Percentiles rank a stretch among this genome's conserved stretches.
phyloP scores from a whole-genome alignment of 1,139 yeast species.

The Debaryomycetaceae sp. region DNA sequence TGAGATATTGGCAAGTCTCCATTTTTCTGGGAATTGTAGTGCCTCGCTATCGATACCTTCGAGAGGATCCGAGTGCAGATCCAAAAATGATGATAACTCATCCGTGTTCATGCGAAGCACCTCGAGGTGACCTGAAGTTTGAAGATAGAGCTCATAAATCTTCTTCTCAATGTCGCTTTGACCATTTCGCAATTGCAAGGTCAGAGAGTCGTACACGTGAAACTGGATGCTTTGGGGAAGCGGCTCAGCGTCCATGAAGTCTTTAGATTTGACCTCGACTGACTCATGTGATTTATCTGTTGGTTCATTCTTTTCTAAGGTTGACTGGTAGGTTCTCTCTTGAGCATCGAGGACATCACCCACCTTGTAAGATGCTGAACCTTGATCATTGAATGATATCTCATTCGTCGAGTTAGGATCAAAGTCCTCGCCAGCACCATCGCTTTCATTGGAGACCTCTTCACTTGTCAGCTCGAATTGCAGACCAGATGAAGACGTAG shows the following conservation, averaged over 20 bases:
- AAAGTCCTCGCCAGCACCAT: neutral
- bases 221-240: neutral
- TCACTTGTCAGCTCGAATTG: neutral
- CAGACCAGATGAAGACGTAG: neutral
- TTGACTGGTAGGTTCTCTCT: neutral
- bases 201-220: neutral
- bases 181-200: neutral
- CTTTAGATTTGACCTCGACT: neutral
- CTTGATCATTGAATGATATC: neutral
- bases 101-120: slow-evolving; percentile 6
- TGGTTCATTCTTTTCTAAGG: neutral
- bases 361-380: neutral
- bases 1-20: slow-evolving; percentile 3
- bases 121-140: slow-evolving; percentile 16
- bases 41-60: slow-evolving; percentile 1
- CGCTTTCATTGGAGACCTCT: neutral
- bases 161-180: slow-evolving; percentile 6
- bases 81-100: neutral
- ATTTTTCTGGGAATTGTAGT: slow-evolving; percentile 5
- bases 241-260: neutral
- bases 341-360: neutral
- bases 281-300: neutral
- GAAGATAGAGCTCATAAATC: slow-evolving; percentile 9
- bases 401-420: neutral
- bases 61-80: neutral